phyloP scores from a whole-genome alignment of 2,329 filamentous ascomycete species.

The Cordyceps tenuipes region DNA sequence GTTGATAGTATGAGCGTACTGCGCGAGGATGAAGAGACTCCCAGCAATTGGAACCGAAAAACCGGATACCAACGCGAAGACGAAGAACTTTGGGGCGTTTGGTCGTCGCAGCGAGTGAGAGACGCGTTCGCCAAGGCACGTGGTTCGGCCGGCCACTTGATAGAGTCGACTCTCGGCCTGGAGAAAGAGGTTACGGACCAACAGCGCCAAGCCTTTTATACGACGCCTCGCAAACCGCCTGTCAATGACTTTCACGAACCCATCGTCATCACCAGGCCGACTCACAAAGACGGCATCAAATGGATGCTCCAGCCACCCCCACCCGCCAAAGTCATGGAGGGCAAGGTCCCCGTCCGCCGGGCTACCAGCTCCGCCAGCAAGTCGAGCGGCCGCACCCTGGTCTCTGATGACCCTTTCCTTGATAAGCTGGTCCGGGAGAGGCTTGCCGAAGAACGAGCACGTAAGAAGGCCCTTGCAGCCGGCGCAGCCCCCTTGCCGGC shows the following conservation, averaged over 20 bases:
- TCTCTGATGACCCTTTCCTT: slow-evolving; percentile 33
- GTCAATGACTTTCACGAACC: slow-evolving; percentile 83
- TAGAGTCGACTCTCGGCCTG: slow-evolving; percentile 43
- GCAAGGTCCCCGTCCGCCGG: slow-evolving; percentile 63
- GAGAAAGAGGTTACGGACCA: slow-evolving; percentile 45
- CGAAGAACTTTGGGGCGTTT: slow-evolving; percentile 73
- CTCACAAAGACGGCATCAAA: slow-evolving; percentile 59
- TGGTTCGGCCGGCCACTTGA: slow-evolving; percentile 44
- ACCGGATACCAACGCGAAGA: slow-evolving; percentile 77
- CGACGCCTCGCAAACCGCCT: slow-evolving; percentile 55
- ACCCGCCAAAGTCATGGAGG: slow-evolving; percentile 84
- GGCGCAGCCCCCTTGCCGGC: slow-evolving; percentile 10
- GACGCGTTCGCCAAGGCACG: slow-evolving; percentile 52
- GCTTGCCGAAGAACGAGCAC: slow-evolving; percentile 38
- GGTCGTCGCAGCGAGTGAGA: slow-evolving; percentile 48
- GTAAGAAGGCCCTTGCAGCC: slow-evolving; percentile 17
- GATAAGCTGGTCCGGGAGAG: slow-evolving; percentile 37
- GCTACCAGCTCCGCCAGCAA: slow-evolving; percentile 50
- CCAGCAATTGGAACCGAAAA: slow-evolving; percentile 60
- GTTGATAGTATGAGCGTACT: slow-evolving; percentile 35
- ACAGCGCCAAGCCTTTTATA: slow-evolving; percentile 53
- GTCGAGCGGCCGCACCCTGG: slow-evolving; percentile 36
- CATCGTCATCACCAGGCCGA: slow-evolving; percentile 67
- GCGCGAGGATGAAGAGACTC: slow-evolving; percentile 37
- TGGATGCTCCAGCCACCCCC: slow-evolving; percentile 95